These are phyloP conservation scores for Beta vulgaris DNA, from an alignment of 148 eudicot species.

Conservation along the genomic window DNA sequence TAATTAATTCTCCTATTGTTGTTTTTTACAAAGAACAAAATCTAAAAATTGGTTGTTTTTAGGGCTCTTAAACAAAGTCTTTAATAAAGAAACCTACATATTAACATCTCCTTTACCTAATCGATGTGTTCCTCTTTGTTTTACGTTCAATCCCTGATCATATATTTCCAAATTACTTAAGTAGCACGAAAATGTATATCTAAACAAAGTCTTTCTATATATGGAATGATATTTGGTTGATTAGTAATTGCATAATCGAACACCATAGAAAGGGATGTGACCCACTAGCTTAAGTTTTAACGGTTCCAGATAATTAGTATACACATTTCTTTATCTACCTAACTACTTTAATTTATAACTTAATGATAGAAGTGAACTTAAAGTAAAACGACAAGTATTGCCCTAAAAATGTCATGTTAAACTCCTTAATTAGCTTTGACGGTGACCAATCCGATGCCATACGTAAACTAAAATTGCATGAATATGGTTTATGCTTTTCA, in stretches of 20 bases:
- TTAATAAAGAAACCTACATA: not conserved
- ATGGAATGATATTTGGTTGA: not conserved
- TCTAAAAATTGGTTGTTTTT: not conserved
- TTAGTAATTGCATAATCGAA: not conserved
- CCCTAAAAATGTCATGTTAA: too few relatives aligned
- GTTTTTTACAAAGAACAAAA: too few relatives aligned
- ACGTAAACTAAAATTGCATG: too few relatives aligned
- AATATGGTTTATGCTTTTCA: too few relatives aligned
- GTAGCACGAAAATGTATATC: conserved; percentile 8
- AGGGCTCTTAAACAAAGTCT: not conserved
- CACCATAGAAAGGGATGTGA: not conserved
- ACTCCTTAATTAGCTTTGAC: too few relatives aligned
- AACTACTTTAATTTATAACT: not conserved
- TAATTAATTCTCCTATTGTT: too few relatives aligned
- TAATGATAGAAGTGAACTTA: not conserved
- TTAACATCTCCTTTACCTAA: not conserved
- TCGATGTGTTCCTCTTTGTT: not conserved
- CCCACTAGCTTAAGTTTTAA: conserved; percentile 11
- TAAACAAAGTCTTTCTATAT: not conserved
- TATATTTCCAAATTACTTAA: not conserved
- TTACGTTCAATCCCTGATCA: not conserved
- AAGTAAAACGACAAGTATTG: not conserved
- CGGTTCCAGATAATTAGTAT: not conserved
- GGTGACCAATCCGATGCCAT: too few relatives aligned
- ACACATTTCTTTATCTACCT: conserved; percentile 1